Evolutionary conservation across 2,329 filamentous ascomycete species (phyloP).

Genomic region (Hypocrella siamensis): DNA sequence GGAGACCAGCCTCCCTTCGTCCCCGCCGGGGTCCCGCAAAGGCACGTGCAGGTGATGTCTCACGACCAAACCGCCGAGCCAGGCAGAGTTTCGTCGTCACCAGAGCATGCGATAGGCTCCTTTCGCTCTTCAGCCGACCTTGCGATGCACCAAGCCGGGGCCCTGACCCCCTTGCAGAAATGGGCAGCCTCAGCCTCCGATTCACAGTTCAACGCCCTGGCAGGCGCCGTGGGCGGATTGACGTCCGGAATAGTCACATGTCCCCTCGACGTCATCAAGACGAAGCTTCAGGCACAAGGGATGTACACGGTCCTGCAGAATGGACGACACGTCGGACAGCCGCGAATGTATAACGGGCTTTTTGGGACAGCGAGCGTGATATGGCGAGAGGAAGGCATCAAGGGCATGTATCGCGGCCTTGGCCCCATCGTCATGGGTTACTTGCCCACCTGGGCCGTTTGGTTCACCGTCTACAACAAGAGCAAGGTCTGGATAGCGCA

Average conservation of each 20-base stretch:
- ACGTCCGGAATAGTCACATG: constrained; percentile 91
- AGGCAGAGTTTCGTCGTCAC: constrained; percentile 13
- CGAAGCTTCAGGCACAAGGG: constrained; percentile 89
- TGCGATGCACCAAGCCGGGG: constrained; percentile 15
- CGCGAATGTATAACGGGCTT: constrained; percentile 67
- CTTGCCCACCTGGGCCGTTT: constrained; percentile 94
- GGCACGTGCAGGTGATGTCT: constrained; percentile 26
- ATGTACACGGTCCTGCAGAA: constrained; percentile 48
- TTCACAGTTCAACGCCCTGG: constrained; percentile 63
- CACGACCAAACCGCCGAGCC: constrained; percentile 28
- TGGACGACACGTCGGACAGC: constrained; percentile 30
- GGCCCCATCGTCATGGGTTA: constrained; percentile 93
- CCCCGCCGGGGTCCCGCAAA: background rate
- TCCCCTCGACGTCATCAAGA: constrained; percentile 97
- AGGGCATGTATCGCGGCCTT: constrained; percentile 83
- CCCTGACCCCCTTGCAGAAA: constrained; percentile 31
- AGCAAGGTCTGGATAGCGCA: constrained; percentile 61
- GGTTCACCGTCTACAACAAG: constrained; percentile 90
- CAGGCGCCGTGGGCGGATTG: constrained; percentile 79
- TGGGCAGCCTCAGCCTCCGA: constrained; percentile 43
- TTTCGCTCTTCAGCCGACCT: constrained; percentile 16
- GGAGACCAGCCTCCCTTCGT: no score
- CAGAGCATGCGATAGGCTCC: constrained; percentile 20
- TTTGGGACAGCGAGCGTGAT: constrained; percentile 76
- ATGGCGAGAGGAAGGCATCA: constrained; percentile 73